Evolutionary conservation across 805 yeast species (phyloP), one percentile per base, ranked within the genome.

Genomic region (Vanderwaltozyma verrucispora): DNA sequence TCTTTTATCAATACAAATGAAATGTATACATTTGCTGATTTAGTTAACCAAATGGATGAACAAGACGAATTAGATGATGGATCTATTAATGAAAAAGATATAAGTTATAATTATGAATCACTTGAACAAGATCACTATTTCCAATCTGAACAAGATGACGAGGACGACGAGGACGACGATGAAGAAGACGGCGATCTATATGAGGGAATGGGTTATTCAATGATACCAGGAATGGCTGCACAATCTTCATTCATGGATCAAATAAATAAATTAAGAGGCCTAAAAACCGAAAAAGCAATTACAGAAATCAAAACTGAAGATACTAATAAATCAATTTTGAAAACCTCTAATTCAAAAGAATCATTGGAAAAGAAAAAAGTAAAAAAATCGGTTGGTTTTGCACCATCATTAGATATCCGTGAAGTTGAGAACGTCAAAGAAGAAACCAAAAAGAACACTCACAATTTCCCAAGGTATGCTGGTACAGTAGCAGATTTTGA

Each of bases 351-450:
- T 18, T 7, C n/a, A 17, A 19, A n/a, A 4, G 30, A 37, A 24
- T 25, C 34, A 16, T 21, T 27, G 12, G 24, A 30, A 6, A 29
- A 32, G 19, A 37, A 39, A 3, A 47, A 48, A 28, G 42, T 37
- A 11, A 49, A 49, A 36, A 60, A 58, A 35, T 40, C 37, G 30
- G 62, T 60, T 28, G 54, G 58, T 3, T 60, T 60, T 42, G 64
- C 63, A 2, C 30, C 49, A 4, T 36, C 41, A n/a, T 44, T 59
- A 9, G 59, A 58, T 39, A 49, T 60, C 16, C 48, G 48, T 36
- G 62, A 58, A 40, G 54, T 60, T 14, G 61, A 58, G 38, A 59
- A 46, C 39, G 37, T 54, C 21, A 60, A 60, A 36, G 45, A 45
- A 10, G 61, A 54, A 29, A 60, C 57, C 7, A 53, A 44, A 40